Conservation (phyloP, 345 rosid genomes). For the Laguncularia racemosa region DNA sequence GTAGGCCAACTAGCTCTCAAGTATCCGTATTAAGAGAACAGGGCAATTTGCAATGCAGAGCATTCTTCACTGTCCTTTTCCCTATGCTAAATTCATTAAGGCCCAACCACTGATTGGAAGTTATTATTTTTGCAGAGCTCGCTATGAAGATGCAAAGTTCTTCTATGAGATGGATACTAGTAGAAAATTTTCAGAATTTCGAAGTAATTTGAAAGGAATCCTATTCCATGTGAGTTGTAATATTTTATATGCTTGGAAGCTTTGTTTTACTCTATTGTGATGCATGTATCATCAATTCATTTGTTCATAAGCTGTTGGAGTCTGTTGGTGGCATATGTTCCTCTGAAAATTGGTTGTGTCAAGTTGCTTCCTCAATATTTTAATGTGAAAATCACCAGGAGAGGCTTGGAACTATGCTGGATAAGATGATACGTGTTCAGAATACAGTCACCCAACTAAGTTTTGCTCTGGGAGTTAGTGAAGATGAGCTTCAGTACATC, state of each 20-base stretch:
- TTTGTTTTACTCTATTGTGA: too few relatives aligned
- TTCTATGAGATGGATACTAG: conserved; percentile 82
- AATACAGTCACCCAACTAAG: conserved; percentile 46
- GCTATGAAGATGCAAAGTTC: conserved; percentile 95
- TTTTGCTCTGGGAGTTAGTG: conserved; percentile 37
- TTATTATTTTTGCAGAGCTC: conserved; percentile 59
- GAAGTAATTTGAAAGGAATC: conserved; percentile 72
- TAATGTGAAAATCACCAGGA: conserved; percentile 41
- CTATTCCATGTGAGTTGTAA: conserved; percentile 79
- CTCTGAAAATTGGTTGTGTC: not conserved
- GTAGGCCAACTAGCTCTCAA: too few relatives aligned
- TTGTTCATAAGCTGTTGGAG: not conserved
- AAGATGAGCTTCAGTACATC: conserved; percentile 43
- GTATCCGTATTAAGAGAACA: too few relatives aligned
- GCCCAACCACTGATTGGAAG: too few relatives aligned
- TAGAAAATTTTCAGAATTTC: conserved; percentile 62
- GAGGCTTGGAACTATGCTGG: conserved; percentile 92
- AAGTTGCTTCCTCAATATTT: too few relatives aligned
- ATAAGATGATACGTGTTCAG: conserved; percentile 67
- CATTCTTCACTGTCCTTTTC: not conserved
- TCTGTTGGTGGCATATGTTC: conserved; percentile 2
- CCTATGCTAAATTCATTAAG: too few relatives aligned
- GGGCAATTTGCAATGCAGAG: not conserved
- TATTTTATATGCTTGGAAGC: not conserved
- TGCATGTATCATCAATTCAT: too few relatives aligned